Percentiles rank a stretch among this genome's conserved stretches.
These are phyloP conservation scores for Russula ochroleuca DNA, from an alignment of 768 basidiomycete genomes.

Conservation along the genomic window DNA sequence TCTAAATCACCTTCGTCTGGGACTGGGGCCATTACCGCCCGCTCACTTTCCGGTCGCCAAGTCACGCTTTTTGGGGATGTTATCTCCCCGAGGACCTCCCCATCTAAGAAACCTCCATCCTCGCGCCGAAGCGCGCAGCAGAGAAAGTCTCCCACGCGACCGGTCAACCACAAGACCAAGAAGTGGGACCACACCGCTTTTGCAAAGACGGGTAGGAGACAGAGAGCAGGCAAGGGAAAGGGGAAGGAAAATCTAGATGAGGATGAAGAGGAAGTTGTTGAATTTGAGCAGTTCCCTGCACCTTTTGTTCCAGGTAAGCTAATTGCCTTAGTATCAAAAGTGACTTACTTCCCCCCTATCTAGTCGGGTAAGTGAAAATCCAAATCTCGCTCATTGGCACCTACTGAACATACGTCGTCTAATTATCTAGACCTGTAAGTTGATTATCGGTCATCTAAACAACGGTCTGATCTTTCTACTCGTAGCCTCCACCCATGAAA, in stretches of 20 bases:
- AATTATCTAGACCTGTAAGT: constrained; percentile 19
- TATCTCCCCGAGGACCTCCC: constrained; percentile 36
- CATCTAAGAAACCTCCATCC: constrained; percentile 25
- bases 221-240: constrained; percentile 46
- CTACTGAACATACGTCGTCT: neutral
- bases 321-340: neutral
- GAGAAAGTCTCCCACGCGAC: constrained; percentile 31
- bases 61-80: constrained; percentile 67
- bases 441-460: neutral
- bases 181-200: constrained; percentile 89
- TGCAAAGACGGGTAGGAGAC: constrained; percentile 67
- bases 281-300: constrained; percentile 65
- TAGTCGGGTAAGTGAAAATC: constrained; percentile 25
- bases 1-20: constrained; percentile 36
- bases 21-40: constrained; percentile 12
- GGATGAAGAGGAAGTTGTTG: constrained; percentile 44
- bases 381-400: neutral
- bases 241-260: constrained; percentile 49
- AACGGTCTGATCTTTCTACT: neutral
- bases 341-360: neutral
- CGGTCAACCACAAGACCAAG: constrained; percentile 64
- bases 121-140: constrained; percentile 10
- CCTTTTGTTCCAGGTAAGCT: constrained; percentile 63
- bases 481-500: constrained; percentile 72
- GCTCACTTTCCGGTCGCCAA: constrained; percentile 45